Evolutionary conservation across 2,329 filamentous ascomycete species (phyloP), one percentile per base, ranked within the genome.

Genomic region (Cytospora chrysosperma): DNA sequence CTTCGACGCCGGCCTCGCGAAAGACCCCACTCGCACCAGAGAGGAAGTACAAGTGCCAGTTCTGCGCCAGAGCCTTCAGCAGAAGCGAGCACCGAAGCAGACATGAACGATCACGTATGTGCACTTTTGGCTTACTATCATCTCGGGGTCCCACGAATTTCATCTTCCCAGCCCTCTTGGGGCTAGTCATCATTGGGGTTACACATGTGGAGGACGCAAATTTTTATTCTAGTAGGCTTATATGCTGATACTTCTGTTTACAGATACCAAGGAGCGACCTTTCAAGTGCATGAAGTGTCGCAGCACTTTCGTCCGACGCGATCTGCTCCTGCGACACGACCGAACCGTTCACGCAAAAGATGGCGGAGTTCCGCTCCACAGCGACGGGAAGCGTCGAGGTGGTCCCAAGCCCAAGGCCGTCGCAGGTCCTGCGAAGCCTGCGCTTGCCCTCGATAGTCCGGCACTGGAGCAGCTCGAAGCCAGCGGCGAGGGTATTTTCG

Each of bases 11-110:
- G 75, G 85, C 86, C 71, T 84, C 89, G 57, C 88, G 91, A 78
- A 96, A 96, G 80, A 79, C 89, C 69, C 83, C 89, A 67, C 80
- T 88, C 71, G 89, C 87, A 71, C 92, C 93, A 62, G 95, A 98
- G 82, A 94, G 96, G 83, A 97, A 97, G 80, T 99, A 99, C 87
- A 97, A 98, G 78, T 99, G 95, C 82, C 93, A 97, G 83, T 98
- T 97, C 79, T 98, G 95, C 82, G 93, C 93, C 80, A 87, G 95
- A 78, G 95, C 95, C 68, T 99, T 99, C 78, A 97, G 93, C 81
- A 86, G 95, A 77, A 97, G 93, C 77, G 95, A 99, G 79, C 95
- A 99, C 78, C 88, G 95, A 72, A 97, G 93, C 79, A 86, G 95
- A 78, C 95, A 99, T 79, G 95, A 99, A 80, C 87, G 95, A 80